phyloP scores from a whole-genome alignment of 2,329 filamentous ascomycete species.

The Penicillium sp. region DNA sequence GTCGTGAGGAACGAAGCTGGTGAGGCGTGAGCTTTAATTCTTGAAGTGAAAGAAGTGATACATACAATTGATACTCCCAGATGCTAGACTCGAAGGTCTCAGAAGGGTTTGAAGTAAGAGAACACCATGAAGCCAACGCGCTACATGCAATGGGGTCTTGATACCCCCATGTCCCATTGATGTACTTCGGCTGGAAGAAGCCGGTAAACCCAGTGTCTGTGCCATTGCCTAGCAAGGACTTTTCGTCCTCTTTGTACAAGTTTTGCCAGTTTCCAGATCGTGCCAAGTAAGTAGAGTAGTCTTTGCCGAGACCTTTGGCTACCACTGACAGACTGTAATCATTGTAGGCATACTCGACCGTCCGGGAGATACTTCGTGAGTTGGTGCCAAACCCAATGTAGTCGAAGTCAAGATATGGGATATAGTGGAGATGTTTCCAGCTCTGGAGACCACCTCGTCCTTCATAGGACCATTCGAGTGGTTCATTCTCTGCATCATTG shows the following conservation, averaged over 20 bases:
- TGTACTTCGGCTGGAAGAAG: conserved; percentile 68
- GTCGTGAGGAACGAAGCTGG: conserved; percentile 54
- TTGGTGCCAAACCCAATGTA: conserved; percentile 64
- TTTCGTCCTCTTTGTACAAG: conserved; percentile 62
- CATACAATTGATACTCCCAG: conserved; percentile 48
- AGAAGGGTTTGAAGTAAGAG: conserved; percentile 30
- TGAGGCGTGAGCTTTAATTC: conserved; percentile 44
- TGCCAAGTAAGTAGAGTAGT: conserved; percentile 51
- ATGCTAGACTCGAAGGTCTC: conserved; percentile 36
- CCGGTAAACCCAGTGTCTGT: conserved; percentile 65
- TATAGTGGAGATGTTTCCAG: conserved; percentile 69
- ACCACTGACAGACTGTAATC: conserved; percentile 66
- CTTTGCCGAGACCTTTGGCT: conserved; percentile 55
- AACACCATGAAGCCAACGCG: conserved; percentile 27
- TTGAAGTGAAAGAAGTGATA: conserved; percentile 49
- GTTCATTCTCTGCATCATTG: conserved; percentile 69
- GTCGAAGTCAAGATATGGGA: conserved; percentile 69
- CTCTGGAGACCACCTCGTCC: conserved; percentile 68
- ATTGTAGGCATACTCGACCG: conserved; percentile 74
- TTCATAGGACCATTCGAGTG: conserved; percentile 66
- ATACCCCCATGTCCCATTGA: conserved; percentile 67
- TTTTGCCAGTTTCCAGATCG: conserved; percentile 66
- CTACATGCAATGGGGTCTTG: conserved; percentile 57
- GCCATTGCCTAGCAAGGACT: conserved; percentile 53
- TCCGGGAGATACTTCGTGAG: conserved; percentile 68